Base-by-base conservation (phyloP, 768 basidiomycete species). In the Inosperma sp. region DNA sequence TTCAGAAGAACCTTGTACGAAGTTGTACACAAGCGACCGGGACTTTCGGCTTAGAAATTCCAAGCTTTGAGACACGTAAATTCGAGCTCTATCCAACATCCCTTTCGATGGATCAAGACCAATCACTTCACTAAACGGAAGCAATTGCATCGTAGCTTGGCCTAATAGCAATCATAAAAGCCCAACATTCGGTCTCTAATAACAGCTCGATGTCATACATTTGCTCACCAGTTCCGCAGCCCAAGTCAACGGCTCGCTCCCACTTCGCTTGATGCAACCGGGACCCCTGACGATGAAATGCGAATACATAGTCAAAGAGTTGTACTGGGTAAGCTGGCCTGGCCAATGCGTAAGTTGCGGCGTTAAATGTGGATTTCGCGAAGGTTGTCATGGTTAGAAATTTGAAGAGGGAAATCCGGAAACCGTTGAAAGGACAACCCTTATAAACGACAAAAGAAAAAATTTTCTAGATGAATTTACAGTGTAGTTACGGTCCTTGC, bases 161-260 rank as follows among this genome's bases (percentile, higher is more conserved):
- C 89, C 88, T 88, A 9, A 16, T 31, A 14, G 23, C 17, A 2
- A 30, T 49, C 34, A 31, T 30, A 26, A 42, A 17, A 19, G 17
- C 16, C 14, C 22, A 4, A 26, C 9, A 26, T 23, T n/a, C 7
- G 13, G 22, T 51, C 14, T 25, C 5, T 17, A 29, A 27, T 19
- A 21, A 26, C 33, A n/a, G 14, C 39, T 26, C 35, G 23, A 51
- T 21, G n/a, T n/a, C n/a, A n/a, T n/a, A n/a, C n/a, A n/a, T n/a
- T n/a, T n/a, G 57, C 64, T 9, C 51, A 86, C 89, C 86, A n/a
- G 90, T 88, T 22, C 91, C 89, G 66, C 90, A 92, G 4, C 91
- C 89, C 2, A 91, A 63, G 58, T 93, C 90, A 0, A 89, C 72
- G 0, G 85, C 87, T 14, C 67, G 71, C 12, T 79, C 72, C 76